These are phyloP conservation scores for Pseudozyma sp. DNA, from an alignment of 1,284 basidiomycete genomes.

Conservation along the genomic window DNA sequence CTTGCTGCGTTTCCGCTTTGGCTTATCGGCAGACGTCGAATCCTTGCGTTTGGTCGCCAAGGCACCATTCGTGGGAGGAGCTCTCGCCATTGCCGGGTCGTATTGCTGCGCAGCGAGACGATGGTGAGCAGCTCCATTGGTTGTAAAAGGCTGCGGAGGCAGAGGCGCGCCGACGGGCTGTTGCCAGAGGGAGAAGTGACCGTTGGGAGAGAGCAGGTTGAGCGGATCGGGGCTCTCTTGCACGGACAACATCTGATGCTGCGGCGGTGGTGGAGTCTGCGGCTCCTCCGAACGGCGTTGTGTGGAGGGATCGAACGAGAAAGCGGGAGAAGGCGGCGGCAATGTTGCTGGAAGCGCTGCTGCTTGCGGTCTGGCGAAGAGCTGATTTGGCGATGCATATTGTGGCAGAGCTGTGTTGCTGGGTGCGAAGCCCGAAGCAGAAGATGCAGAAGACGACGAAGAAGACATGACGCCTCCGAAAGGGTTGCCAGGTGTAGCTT, in stretches of 20 bases:
- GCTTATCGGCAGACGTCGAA: constrained; percentile 12
- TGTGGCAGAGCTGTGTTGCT: constrained; percentile 13
- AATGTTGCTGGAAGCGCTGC: not conserved
- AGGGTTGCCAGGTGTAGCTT: not conserved
- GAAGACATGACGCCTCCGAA: not conserved
- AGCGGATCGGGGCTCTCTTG: constrained; percentile 53
- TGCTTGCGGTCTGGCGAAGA: constrained; percentile 18
- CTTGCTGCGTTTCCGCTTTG: constrained; percentile 31
- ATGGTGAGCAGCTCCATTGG: constrained; percentile 9
- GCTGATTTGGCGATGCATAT: constrained; percentile 30
- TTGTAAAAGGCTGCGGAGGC: constrained; percentile 6
- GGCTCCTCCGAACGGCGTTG: constrained; percentile 23
- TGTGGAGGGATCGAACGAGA: constrained; percentile 3
- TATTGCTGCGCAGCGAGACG: constrained; percentile 1
- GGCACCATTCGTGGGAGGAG: constrained; percentile 1
- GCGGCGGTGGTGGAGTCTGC: constrained; percentile 25
- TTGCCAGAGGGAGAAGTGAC: constrained; percentile 36
- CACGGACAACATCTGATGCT: constrained; percentile 8
- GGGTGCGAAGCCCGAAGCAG: not conserved
- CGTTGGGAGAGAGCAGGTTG: constrained; percentile 42
- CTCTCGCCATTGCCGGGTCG: constrained; percentile 14
- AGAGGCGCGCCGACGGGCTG: constrained; percentile 5
- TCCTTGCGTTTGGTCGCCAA: constrained; percentile 31
- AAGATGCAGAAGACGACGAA: not conserved
- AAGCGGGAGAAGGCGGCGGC: constrained; percentile 18